phyloP scores from a whole-genome alignment of 108 stramenopile species.

The Cyclotella choctawhatcheeana region DNA sequence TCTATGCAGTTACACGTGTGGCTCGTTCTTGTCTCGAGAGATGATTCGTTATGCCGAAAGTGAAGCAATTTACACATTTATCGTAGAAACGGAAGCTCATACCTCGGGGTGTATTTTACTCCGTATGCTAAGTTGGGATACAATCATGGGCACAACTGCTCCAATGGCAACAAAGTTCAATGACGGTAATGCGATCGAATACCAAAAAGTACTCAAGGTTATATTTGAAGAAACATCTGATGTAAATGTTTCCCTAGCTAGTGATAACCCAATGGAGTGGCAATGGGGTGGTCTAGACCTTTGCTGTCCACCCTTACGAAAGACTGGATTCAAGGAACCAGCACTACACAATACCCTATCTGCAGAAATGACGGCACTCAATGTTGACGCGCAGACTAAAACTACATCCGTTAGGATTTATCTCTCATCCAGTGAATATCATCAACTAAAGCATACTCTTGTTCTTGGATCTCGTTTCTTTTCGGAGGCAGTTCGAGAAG shows the following conservation, averaged over 20 bases:
- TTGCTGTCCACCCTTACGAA: constrained; percentile 60
- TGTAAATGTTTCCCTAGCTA: background rate
- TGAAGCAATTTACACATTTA: constrained; percentile 81
- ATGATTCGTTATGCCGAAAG: constrained; percentile 85
- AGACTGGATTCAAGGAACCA: background rate
- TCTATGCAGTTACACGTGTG: constrained; percentile 44
- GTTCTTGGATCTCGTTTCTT: constrained; percentile 29
- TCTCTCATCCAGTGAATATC: constrained; percentile 40
- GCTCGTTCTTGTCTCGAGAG: constrained; percentile 77
- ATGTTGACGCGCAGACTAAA: constrained; percentile 15
- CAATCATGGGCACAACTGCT: constrained; percentile 46
- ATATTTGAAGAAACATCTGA: constrained; percentile 44
- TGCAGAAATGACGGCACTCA: background rate
- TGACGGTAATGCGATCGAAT: constrained; percentile 15
- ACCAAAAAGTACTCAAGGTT: constrained; percentile 53
- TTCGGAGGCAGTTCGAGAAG: constrained; percentile 35
- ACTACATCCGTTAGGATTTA: constrained; percentile 44
- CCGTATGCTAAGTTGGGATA: constrained; percentile 77
- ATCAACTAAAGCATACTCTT: constrained; percentile 35
- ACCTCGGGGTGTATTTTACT: constrained; percentile 61
- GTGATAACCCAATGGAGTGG: constrained; percentile 48
- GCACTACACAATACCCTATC: background rate
- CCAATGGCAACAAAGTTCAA: constrained; percentile 8
- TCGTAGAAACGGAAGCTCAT: constrained; percentile 40
- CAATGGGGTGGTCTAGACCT: constrained; percentile 77